These are phyloP conservation scores for Hevea brasiliensis DNA, from an alignment of 345 rosid species.

Conservation along the genomic window DNA sequence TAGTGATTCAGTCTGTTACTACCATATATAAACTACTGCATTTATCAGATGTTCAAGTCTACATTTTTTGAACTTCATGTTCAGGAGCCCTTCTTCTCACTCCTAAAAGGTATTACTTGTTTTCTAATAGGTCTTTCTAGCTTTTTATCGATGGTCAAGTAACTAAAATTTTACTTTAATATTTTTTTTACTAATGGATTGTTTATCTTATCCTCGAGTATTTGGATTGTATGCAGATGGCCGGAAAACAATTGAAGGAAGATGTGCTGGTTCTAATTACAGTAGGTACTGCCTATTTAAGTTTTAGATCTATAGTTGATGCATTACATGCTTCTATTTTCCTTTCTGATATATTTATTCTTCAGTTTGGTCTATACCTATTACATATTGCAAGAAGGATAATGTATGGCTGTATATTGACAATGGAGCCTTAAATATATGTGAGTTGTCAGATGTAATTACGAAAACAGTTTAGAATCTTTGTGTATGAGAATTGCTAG, in stretches of 20 bases:
- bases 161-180: background rate
- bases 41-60: constrained; percentile 36
- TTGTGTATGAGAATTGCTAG: background rate
- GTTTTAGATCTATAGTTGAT: background rate
- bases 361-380: constrained; percentile 1
- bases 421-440: background rate
- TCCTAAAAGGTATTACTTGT: constrained; percentile 40
- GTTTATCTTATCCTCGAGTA: constrained; percentile 17
- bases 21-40: background rate
- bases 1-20: constrained; percentile 9
- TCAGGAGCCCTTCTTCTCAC: constrained; percentile 50
- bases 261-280: constrained; percentile 39
- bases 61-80: constrained; percentile 42
- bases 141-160: constrained; percentile 1
- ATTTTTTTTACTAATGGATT: background rate
- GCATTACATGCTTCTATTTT: background rate
- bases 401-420: background rate
- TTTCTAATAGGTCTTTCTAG: background rate
- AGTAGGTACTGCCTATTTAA: constrained; percentile 33
- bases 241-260: constrained; percentile 46
- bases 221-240: constrained; percentile 39
- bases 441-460: background rate
- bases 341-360: background rate
- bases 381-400: background rate
- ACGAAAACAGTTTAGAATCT: background rate